Percentiles rank a stretch among this genome's conserved stretches.
phyloP scores from a whole-genome alignment of 805 yeast species.

The Kazachstania kunashirensis region DNA sequence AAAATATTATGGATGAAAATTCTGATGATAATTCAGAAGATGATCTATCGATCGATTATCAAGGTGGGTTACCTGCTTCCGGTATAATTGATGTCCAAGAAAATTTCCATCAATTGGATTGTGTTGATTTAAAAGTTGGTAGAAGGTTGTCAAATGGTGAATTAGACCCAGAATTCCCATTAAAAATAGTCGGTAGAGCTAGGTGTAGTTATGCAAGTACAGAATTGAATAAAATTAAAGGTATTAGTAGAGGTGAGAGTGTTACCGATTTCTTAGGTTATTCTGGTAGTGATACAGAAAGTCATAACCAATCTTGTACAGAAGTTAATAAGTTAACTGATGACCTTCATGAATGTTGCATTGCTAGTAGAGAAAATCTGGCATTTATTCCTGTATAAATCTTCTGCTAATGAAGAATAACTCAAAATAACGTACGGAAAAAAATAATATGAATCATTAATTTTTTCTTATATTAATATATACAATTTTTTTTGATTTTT shows the following conservation, averaged over 20 bases:
- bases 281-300: not conserved
- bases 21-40: constrained; percentile 6
- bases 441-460: not conserved
- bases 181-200: constrained; percentile 76
- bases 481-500: constrained; percentile 22
- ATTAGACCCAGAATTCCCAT: constrained; percentile 33
- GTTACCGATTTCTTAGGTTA: constrained; percentile 69
- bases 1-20: constrained; percentile 44
- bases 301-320: not conserved
- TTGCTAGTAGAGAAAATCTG: constrained; percentile 79
- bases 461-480: constrained; percentile 24
- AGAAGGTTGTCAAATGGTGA: constrained; percentile 31
- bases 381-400: constrained; percentile 51
- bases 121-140: constrained; percentile 64
- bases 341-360: constrained; percentile 1
- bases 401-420: not conserved
- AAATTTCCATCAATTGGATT: constrained; percentile 76
- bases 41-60: constrained; percentile 1
- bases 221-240: constrained; percentile 75
- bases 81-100: constrained; percentile 78
- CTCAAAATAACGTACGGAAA: not conserved
- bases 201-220: constrained; percentile 77
- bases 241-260: constrained; percentile 67
- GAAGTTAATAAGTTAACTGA: not conserved
- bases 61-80: constrained; percentile 56